These are phyloP conservation scores for Ceratocystis destructans DNA, from an alignment of 2,329 filamentous ascomycete genomes.

Conservation along the genomic window DNA sequence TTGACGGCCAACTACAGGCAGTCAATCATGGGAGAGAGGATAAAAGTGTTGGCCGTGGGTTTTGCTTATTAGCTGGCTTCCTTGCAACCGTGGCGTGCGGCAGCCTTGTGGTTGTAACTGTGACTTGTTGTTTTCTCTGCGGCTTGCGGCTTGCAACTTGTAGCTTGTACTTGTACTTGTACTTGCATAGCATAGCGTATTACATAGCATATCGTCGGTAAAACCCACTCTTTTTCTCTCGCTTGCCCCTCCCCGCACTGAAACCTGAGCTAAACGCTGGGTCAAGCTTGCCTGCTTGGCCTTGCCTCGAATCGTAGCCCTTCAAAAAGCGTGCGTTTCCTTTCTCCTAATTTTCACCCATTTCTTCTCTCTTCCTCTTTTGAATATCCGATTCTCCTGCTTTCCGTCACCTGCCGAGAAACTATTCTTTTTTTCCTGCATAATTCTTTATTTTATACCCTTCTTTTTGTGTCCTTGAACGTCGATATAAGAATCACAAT, in stretches of 20 bases:
- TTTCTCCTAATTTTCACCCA: not conserved
- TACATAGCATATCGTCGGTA: not conserved
- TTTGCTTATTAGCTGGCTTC: too few species aligned
- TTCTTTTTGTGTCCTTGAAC: not conserved
- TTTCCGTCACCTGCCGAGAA: too few species aligned
- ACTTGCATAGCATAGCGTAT: not conserved
- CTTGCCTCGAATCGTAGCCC: not conserved
- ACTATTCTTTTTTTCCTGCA: not conserved
- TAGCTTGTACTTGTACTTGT: not conserved
- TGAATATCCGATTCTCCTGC: not conserved
- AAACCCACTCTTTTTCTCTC: not conserved
- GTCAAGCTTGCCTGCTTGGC: not conserved
- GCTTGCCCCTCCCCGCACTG: not conserved
- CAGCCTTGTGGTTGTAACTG: too few species aligned
- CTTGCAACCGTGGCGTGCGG: too few species aligned
- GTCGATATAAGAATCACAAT: constrained; percentile 7
- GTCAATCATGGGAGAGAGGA: not conserved
- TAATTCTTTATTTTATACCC: not conserved
- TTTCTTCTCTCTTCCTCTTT: not conserved
- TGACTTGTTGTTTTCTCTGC: not conserved
- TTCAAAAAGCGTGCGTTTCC: constrained; percentile 4
- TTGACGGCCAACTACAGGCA: not conserved
- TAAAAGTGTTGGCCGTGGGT: not conserved
- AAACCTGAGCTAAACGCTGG: not conserved
- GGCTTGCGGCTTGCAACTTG: not conserved